Evolutionary conservation across 1,139 yeast genomes (phyloP), one percentile per base, ranked within the genome.

Genomic region (Geotrichum phurueaensis): DNA sequence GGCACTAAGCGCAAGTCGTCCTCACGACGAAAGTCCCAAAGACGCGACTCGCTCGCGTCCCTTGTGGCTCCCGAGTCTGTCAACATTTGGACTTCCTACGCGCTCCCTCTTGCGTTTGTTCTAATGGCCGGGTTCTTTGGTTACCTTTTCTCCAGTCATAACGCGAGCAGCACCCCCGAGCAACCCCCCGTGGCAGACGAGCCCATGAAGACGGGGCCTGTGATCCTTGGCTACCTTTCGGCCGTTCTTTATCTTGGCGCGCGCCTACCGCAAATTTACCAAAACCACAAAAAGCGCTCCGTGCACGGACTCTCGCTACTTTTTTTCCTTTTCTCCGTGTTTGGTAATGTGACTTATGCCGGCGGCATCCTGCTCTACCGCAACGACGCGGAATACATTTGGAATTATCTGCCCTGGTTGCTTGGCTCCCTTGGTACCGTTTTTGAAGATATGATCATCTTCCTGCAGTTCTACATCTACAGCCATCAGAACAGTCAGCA

Each of bases 291-390:
- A 61, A 79, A 90, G 64, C 82, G 84, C 66, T 86, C 92, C 13
- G 90, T 87, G 49, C 82, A 84, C 64, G 96, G 96, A 0, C 80
- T 88, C 62, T 85, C 91, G 64, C 78, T 88, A 65, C 78, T 88
- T 60, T 88, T 88, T 74, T 87, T 88, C 75, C 74, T 88, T 63
- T 84, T 88, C 65, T 86, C 94, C 51, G 82, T 89, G 20, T 75
- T 87, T 67, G 96, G 95, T 29, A 88, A 89, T 71, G 70, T 87
- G 65, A 85, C 94, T 3, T 89, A 87, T 70, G 89, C 92, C 25
- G 83, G 84, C 57, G 92, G 88, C 69, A 88, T 88, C 61, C 75
- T 88, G 62, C 78, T 85, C 65, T 87, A 80, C 73, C 78, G 94
- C 68, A 78, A 78, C 57, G 94, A 87, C 69, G 67, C 76, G 64